These are phyloP conservation scores for Polysphondylium violaceum DNA, from an alignment of 78 protist genomes.

Conservation along the genomic window DNA sequence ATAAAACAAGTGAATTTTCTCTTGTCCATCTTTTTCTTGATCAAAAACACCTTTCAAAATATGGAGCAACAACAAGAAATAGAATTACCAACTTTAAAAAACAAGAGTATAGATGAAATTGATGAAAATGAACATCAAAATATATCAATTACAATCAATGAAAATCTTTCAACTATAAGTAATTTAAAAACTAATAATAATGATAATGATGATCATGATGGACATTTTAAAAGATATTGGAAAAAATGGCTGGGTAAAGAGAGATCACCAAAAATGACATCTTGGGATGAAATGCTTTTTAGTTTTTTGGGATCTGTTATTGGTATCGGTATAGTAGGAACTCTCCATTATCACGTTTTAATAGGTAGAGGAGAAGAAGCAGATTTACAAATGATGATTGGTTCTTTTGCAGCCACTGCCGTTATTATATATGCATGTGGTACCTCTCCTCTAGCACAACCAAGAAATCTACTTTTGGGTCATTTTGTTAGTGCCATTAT, in stretches of 20 bases:
- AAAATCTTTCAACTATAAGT: no score
- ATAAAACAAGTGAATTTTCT: no score
- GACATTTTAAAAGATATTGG: not conserved
- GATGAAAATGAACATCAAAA: no score
- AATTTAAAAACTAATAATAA: no score
- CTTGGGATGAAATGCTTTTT: conserved; percentile 24
- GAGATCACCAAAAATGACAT: not conserved
- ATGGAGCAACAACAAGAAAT: no score
- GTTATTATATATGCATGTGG: conserved; percentile 71
- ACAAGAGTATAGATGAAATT: no score
- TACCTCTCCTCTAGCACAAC: conserved; percentile 79
- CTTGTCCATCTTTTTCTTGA: no score
- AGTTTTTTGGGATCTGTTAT: conserved; percentile 15
- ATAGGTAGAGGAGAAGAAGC: not conserved
- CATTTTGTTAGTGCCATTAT: conserved; percentile 67
- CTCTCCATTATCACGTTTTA: conserved; percentile 29
- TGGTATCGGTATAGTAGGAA: conserved; percentile 36
- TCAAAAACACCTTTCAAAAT: no score
- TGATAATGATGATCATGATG: no score
- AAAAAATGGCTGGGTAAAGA: not conserved
- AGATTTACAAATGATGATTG: conserved; percentile 53
- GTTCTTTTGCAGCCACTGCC: conserved; percentile 82
- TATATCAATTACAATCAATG: no score
- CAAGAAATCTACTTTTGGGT: conserved; percentile 75
- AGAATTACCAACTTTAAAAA: no score